Base-by-base conservation (phyloP, 257 asterid genomes). In the Knoxia roxburghii region DNA sequence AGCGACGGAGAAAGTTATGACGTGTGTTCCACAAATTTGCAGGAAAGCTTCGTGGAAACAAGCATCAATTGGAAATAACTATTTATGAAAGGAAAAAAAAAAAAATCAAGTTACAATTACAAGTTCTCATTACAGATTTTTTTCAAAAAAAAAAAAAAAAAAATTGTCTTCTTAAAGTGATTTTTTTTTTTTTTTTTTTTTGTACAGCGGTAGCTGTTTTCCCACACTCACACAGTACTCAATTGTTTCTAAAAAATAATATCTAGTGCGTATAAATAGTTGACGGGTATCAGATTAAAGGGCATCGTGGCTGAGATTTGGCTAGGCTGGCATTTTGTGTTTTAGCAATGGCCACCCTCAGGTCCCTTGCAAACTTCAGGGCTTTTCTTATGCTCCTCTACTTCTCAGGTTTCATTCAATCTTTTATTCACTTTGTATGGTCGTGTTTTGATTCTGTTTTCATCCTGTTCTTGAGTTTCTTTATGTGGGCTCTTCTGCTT, bases 331-430 rank as follows among this genome's bases (percentile, higher is more conserved):
- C 86, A 76, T 58, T 65, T 18, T 72, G 81, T 85, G 75, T 58
- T 65, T 18, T 72, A 63, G 85, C 72, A 80, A 87, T 87, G 97
- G 87, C 94, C 83, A 59, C 72, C 81, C 79, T 80, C 71, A 82
- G 51, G 51, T 35, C 70, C 70, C 71, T 76, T 68, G 23, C 54
- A 68, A 45, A 63, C 78, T 64, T 64, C 75, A 67, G 80, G 75
- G 66, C 80, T 81, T 82, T 89, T 63, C 82, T 85, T n/a, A 75
- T 85, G 49, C 64, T 80, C 70, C 68, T 81, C 74, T 30, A 75
- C 61, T 73, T 85, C 9, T 71, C 97, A 84, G 97, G 97, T 90
- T 54, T 59, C 70, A 30, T 69, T 51, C 37, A n/a, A n/a, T n/a
- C n/a, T 20, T 13, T 35, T 46, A 61, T 17, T 9, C 21, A 6